These are phyloP conservation scores for Primulina tabacum DNA, from an alignment of 257 asterid species.

Conservation along the genomic window DNA sequence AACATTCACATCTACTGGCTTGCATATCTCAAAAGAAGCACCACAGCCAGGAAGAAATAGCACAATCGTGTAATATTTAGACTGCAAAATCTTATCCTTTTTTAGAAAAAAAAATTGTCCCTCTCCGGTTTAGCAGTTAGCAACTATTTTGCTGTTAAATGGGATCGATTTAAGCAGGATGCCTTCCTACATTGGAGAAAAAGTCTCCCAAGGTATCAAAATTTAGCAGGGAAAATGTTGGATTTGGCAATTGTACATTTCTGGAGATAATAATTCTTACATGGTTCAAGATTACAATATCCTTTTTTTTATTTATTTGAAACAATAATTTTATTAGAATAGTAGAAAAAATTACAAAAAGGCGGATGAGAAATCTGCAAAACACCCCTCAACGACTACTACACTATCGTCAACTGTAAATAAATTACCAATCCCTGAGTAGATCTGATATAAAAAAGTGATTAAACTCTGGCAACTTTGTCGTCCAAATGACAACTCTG, in stretches of 20 bases:
- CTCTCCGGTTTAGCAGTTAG: background rate
- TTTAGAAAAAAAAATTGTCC: background rate
- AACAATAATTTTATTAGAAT: too few species aligned
- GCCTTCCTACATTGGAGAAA: background rate
- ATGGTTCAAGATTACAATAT: background rate
- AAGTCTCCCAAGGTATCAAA: background rate
- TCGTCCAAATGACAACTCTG: too few species aligned
- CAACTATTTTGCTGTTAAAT: background rate
- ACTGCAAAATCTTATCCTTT: background rate
- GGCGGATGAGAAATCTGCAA: too few species aligned
- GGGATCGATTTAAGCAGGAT: background rate
- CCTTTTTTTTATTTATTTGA: too few species aligned
- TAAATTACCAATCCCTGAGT: too few species aligned
- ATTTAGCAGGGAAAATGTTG: background rate
- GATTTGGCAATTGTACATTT: background rate
- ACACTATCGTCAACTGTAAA: too few species aligned
- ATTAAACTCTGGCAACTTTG: too few species aligned
- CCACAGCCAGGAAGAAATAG: too few species aligned
- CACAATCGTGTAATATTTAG: background rate
- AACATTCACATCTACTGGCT: background rate
- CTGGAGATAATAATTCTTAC: background rate
- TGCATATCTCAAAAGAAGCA: too few species aligned
- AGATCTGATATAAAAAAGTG: too few species aligned
- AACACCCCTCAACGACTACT: too few species aligned
- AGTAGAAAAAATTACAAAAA: too few species aligned